phyloP scores from a whole-genome alignment of 225 moss, liverwort and hornwort genomes.

The Anthoceros angustus region DNA sequence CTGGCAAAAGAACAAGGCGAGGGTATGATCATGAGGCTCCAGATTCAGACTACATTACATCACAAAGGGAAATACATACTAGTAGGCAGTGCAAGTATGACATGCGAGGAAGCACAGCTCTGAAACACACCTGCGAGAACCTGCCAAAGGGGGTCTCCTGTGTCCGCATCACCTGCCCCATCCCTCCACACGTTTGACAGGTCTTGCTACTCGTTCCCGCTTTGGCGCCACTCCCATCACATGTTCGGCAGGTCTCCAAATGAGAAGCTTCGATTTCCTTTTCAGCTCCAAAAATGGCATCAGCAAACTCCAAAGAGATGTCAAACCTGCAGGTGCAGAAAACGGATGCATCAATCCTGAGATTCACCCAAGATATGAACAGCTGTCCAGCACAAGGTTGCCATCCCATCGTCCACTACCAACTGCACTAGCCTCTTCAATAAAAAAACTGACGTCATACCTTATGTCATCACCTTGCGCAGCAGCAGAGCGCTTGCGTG shows the following conservation, averaged over 20 bases:
- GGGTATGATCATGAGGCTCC: background rate
- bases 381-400: too few relatives aligned
- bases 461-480: constrained; percentile 93
- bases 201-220: constrained; percentile 69
- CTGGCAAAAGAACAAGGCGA: background rate
- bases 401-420: too few relatives aligned
- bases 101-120: background rate
- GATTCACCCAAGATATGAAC: background rate
- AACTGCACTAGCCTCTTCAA: constrained; percentile 1
- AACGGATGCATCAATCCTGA: background rate
- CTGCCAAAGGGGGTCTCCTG: constrained; percentile 95
- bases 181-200: constrained; percentile 84
- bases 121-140: constrained; percentile 65
- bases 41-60: background rate
- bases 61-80: background rate
- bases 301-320: constrained; percentile 70
- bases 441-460: constrained; percentile 17
- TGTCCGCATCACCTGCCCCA: constrained; percentile 98
- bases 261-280: constrained; percentile 94
- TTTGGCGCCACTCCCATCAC: constrained; percentile 78
- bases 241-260: constrained; percentile 65
- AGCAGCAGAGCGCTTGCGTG: constrained; percentile 45
- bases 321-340: constrained; percentile 42
- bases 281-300: constrained; percentile 89
- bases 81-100: background rate